Evolutionary conservation across 129 eudicot genomes (phyloP), one percentile per base, ranked within the genome.

Genomic region (Heracleum sosnowskyi): DNA sequence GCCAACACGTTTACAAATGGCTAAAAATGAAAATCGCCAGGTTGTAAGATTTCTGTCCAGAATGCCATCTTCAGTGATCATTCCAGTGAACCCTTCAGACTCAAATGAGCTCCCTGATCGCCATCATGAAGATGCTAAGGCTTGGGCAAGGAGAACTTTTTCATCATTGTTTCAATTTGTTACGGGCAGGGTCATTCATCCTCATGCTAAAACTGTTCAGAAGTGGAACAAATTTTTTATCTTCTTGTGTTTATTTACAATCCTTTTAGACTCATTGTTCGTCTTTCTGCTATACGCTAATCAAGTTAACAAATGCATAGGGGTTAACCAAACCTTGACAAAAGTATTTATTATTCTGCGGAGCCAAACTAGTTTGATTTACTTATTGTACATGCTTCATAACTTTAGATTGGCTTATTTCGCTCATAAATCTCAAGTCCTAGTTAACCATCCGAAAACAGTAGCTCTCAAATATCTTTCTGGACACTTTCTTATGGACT

Each of bases 371-470:
- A 92, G 90, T 83, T 71, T 91, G 72, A 88, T 91, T 76, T 94
- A 90, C 85, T 71, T 94, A 16, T 13, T 88, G 63, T 89, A 94
- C 78, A 94, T 91, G 70, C 28, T 69, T 20, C 28, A 35, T 18
- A 69, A 88, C 87, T 88, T 88, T 82, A 81, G 92, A 81, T 79
- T 91, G 79, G 97, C 96, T 71, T 93, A 88, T 81, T 82, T 90
- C 82, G 85, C 90, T 83, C 92, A 90, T 60, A 96, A 93, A 87
- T 85, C 98, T 68, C 84, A 86, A 80, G 97, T 91, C 69, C 82
- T 94, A 81, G 98, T 89, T 39, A 93, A 88, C 35, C 77, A 91
- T 60, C 98, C 98, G 35, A 90, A 75, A 76, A 87, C 81, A 77
- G 86, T 94, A 41, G 96, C 93, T 18, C 57, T 82, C 45, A 74